These are phyloP conservation scores for Debaryomyces sp. DNA, from an alignment of 1,139 yeast genomes.

Conservation along the genomic window DNA sequence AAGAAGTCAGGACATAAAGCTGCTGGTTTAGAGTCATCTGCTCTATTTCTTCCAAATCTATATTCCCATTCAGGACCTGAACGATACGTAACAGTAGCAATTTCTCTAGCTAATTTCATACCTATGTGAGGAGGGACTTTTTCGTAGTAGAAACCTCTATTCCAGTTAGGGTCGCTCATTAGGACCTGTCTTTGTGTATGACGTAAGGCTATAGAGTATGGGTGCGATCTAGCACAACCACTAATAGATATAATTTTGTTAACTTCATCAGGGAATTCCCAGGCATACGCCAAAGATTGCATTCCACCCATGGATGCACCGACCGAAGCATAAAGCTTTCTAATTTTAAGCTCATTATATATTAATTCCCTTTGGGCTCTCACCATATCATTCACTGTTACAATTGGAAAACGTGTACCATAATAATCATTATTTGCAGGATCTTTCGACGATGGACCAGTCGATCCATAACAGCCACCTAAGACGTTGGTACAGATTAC, in stretches of 20 bases:
- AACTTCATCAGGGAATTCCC: slow-evolving; percentile 80
- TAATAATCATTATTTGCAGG: slow-evolving; percentile 70
- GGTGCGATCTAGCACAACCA: slow-evolving; percentile 94
- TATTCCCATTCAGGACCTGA: slow-evolving; percentile 98
- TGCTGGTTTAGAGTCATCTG: slow-evolving; percentile 77
- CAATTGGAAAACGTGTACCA: slow-evolving; percentile 86
- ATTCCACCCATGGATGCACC: slow-evolving; percentile 98
- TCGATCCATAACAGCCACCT: slow-evolving; percentile 94
- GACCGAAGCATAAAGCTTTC: slow-evolving; percentile 71
- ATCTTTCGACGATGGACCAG: slow-evolving; percentile 86
- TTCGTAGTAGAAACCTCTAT: slow-evolving; percentile 83
- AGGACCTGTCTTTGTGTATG: slow-evolving; percentile 91
- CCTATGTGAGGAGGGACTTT: slow-evolving; percentile 89
- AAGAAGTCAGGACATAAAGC: slow-evolving; percentile 92
- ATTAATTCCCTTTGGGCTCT: slow-evolving; percentile 81
- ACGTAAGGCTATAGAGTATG: slow-evolving; percentile 90
- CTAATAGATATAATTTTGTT: slow-evolving; percentile 74
- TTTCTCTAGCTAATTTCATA: slow-evolving; percentile 91
- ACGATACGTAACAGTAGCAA: slow-evolving; percentile 91
- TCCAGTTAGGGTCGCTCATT: slow-evolving; percentile 96
- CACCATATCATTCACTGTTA: slow-evolving; percentile 88
- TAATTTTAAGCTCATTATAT: slow-evolving; percentile 60
- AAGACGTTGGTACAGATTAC: slow-evolving; percentile 87
- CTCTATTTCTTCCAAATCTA: slow-evolving; percentile 85
- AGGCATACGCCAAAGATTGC: slow-evolving; percentile 89